Evolutionary conservation across 129 eudicot species (phyloP).

Genomic region (Rutidosis leptorrhynchoides): DNA sequence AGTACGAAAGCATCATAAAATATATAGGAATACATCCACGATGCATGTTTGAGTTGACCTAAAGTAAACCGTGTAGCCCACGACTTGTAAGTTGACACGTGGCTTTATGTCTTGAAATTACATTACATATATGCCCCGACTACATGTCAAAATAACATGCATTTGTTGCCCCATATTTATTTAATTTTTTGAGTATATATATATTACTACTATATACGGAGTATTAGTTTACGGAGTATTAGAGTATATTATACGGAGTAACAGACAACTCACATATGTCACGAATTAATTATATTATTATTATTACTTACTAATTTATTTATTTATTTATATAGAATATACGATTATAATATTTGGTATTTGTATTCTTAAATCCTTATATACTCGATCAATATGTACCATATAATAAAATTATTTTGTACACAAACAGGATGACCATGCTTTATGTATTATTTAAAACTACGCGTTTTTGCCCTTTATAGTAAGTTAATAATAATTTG

Average conservation of each 20-base stretch:
- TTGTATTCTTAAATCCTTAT: not conserved
- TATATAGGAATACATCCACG: conserved; percentile 5
- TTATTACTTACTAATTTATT: too few species aligned
- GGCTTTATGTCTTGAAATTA: conserved; percentile 1
- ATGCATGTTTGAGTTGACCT: conserved; percentile 26
- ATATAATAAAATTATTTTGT: not conserved
- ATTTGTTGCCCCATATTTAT: not conserved
- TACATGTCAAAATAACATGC: conserved; percentile 10
- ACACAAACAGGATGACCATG: not conserved
- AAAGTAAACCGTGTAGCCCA: conserved; percentile 17
- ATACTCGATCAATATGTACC: too few species aligned
- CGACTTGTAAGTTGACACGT: conserved; percentile 1
- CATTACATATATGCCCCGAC: conserved; percentile 14
- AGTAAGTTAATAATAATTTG: too few species aligned
- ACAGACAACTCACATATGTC: too few species aligned
- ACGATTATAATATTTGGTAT: not conserved
- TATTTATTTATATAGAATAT: too few species aligned
- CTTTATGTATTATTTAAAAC: not conserved
- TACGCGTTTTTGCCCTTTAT: not conserved
- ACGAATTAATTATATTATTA: too few species aligned
- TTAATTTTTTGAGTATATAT: too few species aligned
- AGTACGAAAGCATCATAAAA: not conserved
- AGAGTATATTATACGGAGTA: too few species aligned
- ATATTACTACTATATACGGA: too few species aligned
- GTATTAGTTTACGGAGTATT: too few species aligned